Evolutionary conservation across 257 asterid species (phyloP), one percentile per base, ranked within the genome.

Genomic region (Coffea canephora): DNA sequence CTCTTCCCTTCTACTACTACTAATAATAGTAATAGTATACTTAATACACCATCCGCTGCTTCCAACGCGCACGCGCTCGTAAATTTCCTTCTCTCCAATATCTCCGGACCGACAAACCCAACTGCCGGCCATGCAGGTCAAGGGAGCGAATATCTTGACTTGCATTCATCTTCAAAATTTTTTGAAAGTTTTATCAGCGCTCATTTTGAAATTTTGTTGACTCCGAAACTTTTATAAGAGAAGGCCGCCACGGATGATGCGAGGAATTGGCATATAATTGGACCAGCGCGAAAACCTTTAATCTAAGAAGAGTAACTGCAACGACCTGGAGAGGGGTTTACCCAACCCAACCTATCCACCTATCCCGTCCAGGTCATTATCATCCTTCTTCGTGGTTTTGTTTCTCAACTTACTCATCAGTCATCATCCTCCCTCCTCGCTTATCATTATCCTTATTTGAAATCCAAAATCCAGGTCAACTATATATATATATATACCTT

Each of bases 311-410:
- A 80, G 61, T 74, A 84, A 57, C 83, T 82, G 84, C 89, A 88
- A 80, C 89, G 69, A 88, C 87, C 85, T 79, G 49, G 57, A 82
- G 72, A 54, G 62, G 81, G 82, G 96, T 89, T 91, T 80, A 91
- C 91, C 95, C 76, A 90, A 90, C 89, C 84, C 92, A 91, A 85
- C 91, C 90, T 82, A 82, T 88, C 96, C 92, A 91, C 89, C 83
- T 87, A 76, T 31, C 34, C 34, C 89, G 84, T 88, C 83, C 80
- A 86, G 80, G 76, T 85, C 68, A 41, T 69, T 36, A 18, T 69
- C 41, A 39, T 79, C 57, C 11, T 71, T 43, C 3, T 31, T 14
- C 3, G 21, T 55, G 27, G 18, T 77, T 18, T 18, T 23, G 23
- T 23, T n/a, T 68, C 25, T 45, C 15, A 46, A 79, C 45, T 85